Evolutionary conservation across 1,284 basidiomycete genomes (phyloP).

Genomic region (Tilletia indica): DNA sequence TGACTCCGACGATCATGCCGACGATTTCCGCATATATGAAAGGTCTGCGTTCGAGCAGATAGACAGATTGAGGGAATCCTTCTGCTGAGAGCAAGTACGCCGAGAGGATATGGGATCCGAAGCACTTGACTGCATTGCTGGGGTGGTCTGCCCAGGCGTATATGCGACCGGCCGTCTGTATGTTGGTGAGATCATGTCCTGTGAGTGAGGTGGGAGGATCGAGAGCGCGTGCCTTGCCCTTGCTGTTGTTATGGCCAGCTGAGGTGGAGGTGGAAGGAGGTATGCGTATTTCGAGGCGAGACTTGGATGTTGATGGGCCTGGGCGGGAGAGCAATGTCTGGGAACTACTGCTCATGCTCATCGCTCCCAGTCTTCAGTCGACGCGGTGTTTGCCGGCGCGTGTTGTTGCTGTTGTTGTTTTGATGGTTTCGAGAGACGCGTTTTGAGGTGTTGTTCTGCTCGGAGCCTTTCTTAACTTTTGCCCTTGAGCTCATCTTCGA

Average conservation of each 20-base stretch:
- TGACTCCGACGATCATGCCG: slow-evolving; percentile 35
- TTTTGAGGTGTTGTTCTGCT: too few relatives aligned
- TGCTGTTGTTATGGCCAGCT: neutral
- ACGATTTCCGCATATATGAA: slow-evolving; percentile 27
- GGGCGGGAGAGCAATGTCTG: too few relatives aligned
- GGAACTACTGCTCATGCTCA: too few relatives aligned
- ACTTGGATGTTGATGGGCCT: too few relatives aligned
- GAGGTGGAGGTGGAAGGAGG: neutral
- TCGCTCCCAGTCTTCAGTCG: too few relatives aligned
- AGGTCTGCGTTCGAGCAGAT: slow-evolving; percentile 27
- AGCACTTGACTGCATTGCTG: slow-evolving; percentile 13
- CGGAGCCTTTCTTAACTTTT: too few relatives aligned
- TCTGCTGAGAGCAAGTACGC: neutral
- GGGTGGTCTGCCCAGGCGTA: slow-evolving; percentile 17
- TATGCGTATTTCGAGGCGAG: neutral
- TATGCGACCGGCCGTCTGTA: neutral
- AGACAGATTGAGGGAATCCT: slow-evolving; percentile 22
- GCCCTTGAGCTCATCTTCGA: too few relatives aligned
- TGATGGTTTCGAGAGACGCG: too few relatives aligned
- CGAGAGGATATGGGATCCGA: neutral
- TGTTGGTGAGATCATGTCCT: neutral
- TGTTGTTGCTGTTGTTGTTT: too few relatives aligned
- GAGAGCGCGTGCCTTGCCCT: slow-evolving; percentile 6
- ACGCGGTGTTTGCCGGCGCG: too few relatives aligned
- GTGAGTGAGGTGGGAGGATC: neutral